phyloP scores from a whole-genome alignment of 495 filamentous ascomycete species.

The Barbatosphaeria neglecta region DNA sequence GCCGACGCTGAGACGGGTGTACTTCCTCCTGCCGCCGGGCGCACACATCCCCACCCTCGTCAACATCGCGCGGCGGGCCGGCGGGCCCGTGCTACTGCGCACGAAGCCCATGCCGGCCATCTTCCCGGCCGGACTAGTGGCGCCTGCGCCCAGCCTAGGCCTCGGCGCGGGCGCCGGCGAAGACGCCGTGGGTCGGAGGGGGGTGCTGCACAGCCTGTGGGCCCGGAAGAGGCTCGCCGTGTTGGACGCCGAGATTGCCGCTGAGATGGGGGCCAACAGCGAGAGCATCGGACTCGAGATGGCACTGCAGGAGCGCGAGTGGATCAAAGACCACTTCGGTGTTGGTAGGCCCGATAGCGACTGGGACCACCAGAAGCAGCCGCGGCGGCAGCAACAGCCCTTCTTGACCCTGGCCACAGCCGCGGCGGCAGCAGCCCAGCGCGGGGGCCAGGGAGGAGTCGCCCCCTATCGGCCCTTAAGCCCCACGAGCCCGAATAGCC shows the following conservation, averaged over 20 bases:
- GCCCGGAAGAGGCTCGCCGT: slow-evolving; percentile 63
- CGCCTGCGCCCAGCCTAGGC: too few relatives aligned
- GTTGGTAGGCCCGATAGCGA: slow-evolving; percentile 35
- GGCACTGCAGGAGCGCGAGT: slow-evolving; percentile 67
- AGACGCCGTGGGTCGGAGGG: slow-evolving; percentile 56
- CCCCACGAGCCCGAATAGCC: slow-evolving; percentile 31
- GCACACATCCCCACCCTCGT: slow-evolving; percentile 55
- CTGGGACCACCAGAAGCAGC: too few relatives aligned
- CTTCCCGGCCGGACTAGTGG: slow-evolving; percentile 63
- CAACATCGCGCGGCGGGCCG: slow-evolving; percentile 43
- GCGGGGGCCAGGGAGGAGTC: too few relatives aligned
- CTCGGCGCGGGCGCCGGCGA: slow-evolving; percentile 50
- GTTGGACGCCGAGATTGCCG: slow-evolving; percentile 57
- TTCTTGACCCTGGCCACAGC: too few relatives aligned
- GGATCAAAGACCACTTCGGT: slow-evolving; percentile 72
- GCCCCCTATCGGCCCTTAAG: slow-evolving; percentile 5
- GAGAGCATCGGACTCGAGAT: slow-evolving; percentile 72
- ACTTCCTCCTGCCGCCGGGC: slow-evolving; percentile 61
- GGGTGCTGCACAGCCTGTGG: slow-evolving; percentile 75
- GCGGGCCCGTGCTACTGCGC: slow-evolving; percentile 24
- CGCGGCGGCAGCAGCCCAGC: too few relatives aligned
- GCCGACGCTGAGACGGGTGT: slow-evolving; percentile 44
- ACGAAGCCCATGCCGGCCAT: slow-evolving; percentile 73
- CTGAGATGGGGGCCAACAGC: slow-evolving; percentile 50
- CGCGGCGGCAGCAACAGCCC: too few relatives aligned